Base-by-base conservation (phyloP, 169 alveolate genomes). In the Babesia ovata region DNA sequence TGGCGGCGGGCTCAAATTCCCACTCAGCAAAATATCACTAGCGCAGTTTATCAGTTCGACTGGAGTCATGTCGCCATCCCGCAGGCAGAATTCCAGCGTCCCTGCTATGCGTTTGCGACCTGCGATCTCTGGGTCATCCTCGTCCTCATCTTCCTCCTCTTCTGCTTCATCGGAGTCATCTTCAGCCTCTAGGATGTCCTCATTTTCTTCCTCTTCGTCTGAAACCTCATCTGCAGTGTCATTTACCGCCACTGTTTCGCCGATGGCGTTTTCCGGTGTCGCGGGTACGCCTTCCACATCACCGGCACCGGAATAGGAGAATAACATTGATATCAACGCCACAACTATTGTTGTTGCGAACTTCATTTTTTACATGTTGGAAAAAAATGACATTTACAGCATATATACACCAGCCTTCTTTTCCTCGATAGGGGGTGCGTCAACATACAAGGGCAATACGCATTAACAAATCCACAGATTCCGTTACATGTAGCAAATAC, bases 11-110 rank as follows among this genome's bases (percentile, higher is more conserved):
- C 29, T 52, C 9, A 70, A 16, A 6, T 45, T 66, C 4, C 50
- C 63, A 19, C 72, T 59, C 4, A 45, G 45, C 24, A 72, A 42
- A 28, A 70, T 28, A 16, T 60, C 67, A 22, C 75, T 61, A 14
- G 75, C 42, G 57, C 84, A 70, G 56, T 74, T 46, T 16, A 66
- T 56, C 12, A 79, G 87, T 12, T 70, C 84, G 16, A n/a, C 11
- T 39, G 74, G 74, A 0, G 74, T 70, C n/a, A 79, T n/a, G 39
- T 79, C 82, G 0, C 87, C 87, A 45, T 63, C 21, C 39, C 29
- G 22, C 50, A 79, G 63, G 60, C 87, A 79, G 53, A 46, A 70
- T 56, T 58, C 59, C 53, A 79, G 74, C 66, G 84, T 42, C 39
- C 53, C 42, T 17, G 48, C 82, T 4, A 79, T 56, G 26, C 45